Percentiles rank a stretch among this genome's conserved stretches.
These are phyloP conservation scores for Myrica gale DNA, from an alignment of 306 rosid species.

Conservation along the genomic window DNA sequence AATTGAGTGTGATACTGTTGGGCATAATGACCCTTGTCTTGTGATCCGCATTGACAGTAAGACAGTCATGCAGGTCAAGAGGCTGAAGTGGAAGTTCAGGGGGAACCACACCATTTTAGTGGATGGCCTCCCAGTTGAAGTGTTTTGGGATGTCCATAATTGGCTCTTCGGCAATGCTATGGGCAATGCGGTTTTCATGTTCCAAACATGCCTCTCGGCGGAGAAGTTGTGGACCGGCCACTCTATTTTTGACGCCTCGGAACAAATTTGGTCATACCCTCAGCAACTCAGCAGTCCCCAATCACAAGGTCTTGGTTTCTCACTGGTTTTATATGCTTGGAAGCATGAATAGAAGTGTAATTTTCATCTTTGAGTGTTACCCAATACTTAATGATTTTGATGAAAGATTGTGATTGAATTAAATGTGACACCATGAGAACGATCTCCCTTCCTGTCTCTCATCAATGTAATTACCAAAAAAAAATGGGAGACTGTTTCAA, in stretches of 20 bases:
- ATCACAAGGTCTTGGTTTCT: conserved; percentile 66
- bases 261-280: conserved; percentile 53
- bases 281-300: conserved; percentile 53
- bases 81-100: conserved; percentile 82
- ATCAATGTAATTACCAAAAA: neutral
- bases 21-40: conserved; percentile 60
- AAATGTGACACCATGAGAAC: neutral
- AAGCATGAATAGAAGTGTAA: conserved; percentile 52
- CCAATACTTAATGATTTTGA: conserved; percentile 29
- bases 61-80: conserved; percentile 72
- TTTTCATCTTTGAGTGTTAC: conserved; percentile 21
- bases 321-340: conserved; percentile 85
- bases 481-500: neutral
- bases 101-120: conserved; percentile 75
- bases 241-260: conserved; percentile 45
- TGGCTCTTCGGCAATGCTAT: conserved; percentile 77
- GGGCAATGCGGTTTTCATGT: conserved; percentile 84
- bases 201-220: conserved; percentile 59
- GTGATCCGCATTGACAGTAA: conserved; percentile 70
- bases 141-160: conserved; percentile 89
- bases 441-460: neutral
- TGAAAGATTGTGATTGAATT: conserved; percentile 30
- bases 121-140: conserved; percentile 75
- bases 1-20: conserved; percentile 75
- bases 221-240: conserved; percentile 47